Evolutionary conservation across 2,329 filamentous ascomycete genomes (phyloP).

Genomic region (Neobulgaria alba): DNA sequence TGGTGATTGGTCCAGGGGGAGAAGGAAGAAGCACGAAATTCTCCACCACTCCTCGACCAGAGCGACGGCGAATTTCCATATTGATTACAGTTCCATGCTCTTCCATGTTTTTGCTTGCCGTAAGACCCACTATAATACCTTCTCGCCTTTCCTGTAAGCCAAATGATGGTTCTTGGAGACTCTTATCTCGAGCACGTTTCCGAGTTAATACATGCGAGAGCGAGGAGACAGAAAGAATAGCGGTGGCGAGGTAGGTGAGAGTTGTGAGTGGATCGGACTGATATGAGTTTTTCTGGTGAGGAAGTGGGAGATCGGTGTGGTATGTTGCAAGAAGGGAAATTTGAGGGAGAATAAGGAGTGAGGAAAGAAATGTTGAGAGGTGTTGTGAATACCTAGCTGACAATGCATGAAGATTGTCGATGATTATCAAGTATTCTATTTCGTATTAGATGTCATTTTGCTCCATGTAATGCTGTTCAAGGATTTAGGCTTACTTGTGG

Average conservation of each 20-base stretch:
- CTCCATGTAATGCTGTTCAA: no score
- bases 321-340: constrained; percentile 72
- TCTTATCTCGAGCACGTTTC: constrained; percentile 69
- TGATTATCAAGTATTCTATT: constrained; percentile 62
- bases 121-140: constrained; percentile 58
- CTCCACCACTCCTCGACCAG: constrained; percentile 39
- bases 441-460: neutral
- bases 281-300: constrained; percentile 37
- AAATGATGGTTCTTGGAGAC: constrained; percentile 66
- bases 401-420: constrained; percentile 72
- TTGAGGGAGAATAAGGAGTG: constrained; percentile 53
- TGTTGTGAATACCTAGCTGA: constrained; percentile 43
- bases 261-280: constrained; percentile 62
- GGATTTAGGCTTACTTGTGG: constrained; percentile 29
- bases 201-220: constrained; percentile 66
- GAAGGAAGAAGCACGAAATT: constrained; percentile 42
- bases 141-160: constrained; percentile 71
- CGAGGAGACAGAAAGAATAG: constrained; percentile 65
- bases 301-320: constrained; percentile 68
- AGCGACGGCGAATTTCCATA: constrained; percentile 75
- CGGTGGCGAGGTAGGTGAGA: constrained; percentile 79
- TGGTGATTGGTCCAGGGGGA: constrained; percentile 7
- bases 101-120: constrained; percentile 36
- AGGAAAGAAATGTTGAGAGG: constrained; percentile 61
- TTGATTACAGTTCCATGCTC: constrained; percentile 48